These are phyloP conservation scores for Parathielavia hyrcaniae DNA, from an alignment of 495 filamentous ascomycete genomes.

Conservation along the genomic window DNA sequence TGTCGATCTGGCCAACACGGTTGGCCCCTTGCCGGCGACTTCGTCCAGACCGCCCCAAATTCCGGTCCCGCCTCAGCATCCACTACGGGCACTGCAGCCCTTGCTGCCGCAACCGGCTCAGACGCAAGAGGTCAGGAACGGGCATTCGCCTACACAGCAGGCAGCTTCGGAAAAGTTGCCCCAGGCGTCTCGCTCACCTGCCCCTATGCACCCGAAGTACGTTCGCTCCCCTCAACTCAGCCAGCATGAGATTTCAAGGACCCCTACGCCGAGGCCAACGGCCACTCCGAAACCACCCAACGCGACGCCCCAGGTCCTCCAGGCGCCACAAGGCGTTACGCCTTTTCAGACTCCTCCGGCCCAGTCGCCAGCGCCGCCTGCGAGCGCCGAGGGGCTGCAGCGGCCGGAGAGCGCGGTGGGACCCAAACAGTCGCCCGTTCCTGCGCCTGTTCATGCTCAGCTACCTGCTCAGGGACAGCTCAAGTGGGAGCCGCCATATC, in stretches of 20 bases:
- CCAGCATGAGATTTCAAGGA: slow-evolving; percentile 17
- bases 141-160: slow-evolving; percentile 8
- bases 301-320: slow-evolving; percentile 33
- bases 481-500: slow-evolving; percentile 50
- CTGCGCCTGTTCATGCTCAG: slow-evolving; percentile 11
- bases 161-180: not conserved
- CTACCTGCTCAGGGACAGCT: slow-evolving; percentile 26
- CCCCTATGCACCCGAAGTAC: slow-evolving; percentile 14
- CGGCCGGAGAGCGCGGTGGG: slow-evolving; percentile 23
- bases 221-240: slow-evolving; percentile 14
- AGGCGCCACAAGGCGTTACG: slow-evolving; percentile 37
- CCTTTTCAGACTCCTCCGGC: slow-evolving; percentile 23
- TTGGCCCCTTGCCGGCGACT: slow-evolving; percentile 13
- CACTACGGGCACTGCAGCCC: slow-evolving; percentile 16
- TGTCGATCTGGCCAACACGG: slow-evolving; percentile 1
- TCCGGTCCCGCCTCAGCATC: slow-evolving; percentile 12
- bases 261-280: slow-evolving; percentile 24
- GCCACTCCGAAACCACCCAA: slow-evolving; percentile 27
- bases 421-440: slow-evolving; percentile 14
- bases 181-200: slow-evolving; percentile 3
- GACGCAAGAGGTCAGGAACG: slow-evolving; percentile 10
- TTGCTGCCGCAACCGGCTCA: slow-evolving; percentile 14
- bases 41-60: slow-evolving; percentile 18
- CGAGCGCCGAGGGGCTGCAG: slow-evolving; percentile 31
- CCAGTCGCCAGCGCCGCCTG: slow-evolving; percentile 22